Evolutionary conservation across 2,329 filamentous ascomycete genomes (phyloP), one percentile per base, ranked within the genome.

Genomic region (Corynespora cassiicola): DNA sequence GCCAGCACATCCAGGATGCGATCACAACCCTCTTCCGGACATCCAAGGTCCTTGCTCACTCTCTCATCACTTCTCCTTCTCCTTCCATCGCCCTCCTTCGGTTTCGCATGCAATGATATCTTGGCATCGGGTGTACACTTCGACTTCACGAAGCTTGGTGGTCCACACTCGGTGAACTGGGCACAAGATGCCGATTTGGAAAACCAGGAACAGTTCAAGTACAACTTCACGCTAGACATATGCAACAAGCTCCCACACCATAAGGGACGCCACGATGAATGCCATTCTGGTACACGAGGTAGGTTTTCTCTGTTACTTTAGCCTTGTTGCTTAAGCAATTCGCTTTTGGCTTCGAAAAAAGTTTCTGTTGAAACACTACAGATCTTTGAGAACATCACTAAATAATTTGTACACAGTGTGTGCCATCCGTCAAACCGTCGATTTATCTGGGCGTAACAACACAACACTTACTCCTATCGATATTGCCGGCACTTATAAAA

Each of bases 151-250:
- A 67, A 75, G 47, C 78, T 91, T 6, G 75, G 72, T 5, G 88
- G 87, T 1, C 84, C 86, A 21, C 86, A 86, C 63, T 81, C 83
- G 0, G 83, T 90, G 23, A 77, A 88, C 57, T 75, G 75, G 52
- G 73, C 76, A 47, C 68, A 77, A 21, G 63, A 72, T 10, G 57
- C 64, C 5, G 63, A 71, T 14, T 41, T 63, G 7, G 59, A 58
- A 6, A 76, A 77, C 14, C 77, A 74, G 11, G 74, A 75, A 11
- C 73, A 80, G 18, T 76, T 75, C 44, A 94, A 94, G 66, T 89
- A 84, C 17, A 92, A 88, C 27, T 95, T 90, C 67, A 91, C 88
- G 1, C 63, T 95, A 40, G 87, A 95, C 57, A 76, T 95, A 31
- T 95, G 90, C 71, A 70, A 75, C 35, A 75, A 81, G 6, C 71